These are phyloP conservation scores for Myrica gale DNA, from an alignment of 306 rosid species.

Conservation along the genomic window DNA sequence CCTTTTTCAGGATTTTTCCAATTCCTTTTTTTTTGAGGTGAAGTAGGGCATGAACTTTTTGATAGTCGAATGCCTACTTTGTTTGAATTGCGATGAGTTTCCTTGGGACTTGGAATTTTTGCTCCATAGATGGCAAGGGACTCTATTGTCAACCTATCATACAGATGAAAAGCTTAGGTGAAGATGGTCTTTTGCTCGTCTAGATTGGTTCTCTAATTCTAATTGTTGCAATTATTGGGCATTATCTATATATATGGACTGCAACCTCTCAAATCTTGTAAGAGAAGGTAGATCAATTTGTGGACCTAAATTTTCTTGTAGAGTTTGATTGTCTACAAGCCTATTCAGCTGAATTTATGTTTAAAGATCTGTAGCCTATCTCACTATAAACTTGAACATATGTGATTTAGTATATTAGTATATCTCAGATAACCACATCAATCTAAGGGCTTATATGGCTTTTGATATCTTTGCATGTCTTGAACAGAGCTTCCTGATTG, in stretches of 20 bases:
- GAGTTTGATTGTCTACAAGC: not conserved
- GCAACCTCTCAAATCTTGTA: not conserved
- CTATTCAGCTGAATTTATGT: not conserved
- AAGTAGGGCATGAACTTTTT: no score
- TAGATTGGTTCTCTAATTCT: not conserved
- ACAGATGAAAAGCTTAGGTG: not conserved
- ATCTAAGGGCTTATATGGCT: not conserved
- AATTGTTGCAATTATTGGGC: not conserved
- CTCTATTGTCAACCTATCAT: not conserved
- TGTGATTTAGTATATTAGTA: not conserved
- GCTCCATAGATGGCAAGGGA: not conserved
- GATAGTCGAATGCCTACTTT: no score
- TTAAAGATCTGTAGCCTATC: not conserved
- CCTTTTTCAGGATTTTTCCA: not conserved
- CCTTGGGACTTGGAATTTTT: not conserved
- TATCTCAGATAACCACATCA: not conserved
- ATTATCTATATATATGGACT: not conserved
- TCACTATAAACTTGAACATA: not conserved
- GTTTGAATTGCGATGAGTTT: not conserved
- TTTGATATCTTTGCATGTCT: slow-evolving; percentile 7
- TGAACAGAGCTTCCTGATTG: slow-evolving; percentile 8
- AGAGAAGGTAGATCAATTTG: not conserved
- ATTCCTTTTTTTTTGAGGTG: not conserved
- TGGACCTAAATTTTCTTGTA: not conserved
- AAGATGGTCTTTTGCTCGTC: not conserved